Conservation (phyloP, 2,329 filamentous ascomycete genomes). For the Neonectria sp. region DNA sequence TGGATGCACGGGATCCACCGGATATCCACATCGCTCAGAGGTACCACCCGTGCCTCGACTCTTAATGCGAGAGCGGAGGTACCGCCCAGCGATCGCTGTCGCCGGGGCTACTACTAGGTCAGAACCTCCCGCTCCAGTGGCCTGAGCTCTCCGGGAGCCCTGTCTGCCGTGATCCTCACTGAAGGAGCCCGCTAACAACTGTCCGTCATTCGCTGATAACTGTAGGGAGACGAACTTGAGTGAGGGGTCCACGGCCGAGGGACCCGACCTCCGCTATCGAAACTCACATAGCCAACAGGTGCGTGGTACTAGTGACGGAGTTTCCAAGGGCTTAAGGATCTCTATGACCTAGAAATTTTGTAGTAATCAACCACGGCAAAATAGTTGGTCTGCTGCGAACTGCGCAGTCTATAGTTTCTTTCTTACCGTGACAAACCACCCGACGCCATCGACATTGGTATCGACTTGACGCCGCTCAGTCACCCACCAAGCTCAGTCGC, state of each 20-base stretch:
- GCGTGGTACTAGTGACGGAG: conserved; percentile 8
- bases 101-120: neutral
- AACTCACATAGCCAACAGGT: neutral
- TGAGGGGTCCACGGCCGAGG: neutral
- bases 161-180: neutral
- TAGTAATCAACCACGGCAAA: conserved; percentile 21
- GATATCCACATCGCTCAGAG: neutral
- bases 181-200: neutral
- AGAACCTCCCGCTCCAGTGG: neutral
- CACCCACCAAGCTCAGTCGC: neutral
- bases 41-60: neutral
- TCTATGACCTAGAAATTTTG: conserved; percentile 17
- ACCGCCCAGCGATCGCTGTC: neutral
- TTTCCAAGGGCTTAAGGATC: conserved; percentile 16
- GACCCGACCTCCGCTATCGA: neutral
- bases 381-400: neutral
- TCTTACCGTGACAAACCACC: conserved; percentile 17
- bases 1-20: conserved; percentile 1
- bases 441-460: conserved; percentile 1
- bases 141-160: neutral
- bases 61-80: neutral
- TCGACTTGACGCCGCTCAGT: conserved; percentile 2
- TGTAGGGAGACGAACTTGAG: neutral
- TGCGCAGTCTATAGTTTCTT: conserved; percentile 18
- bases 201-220: neutral